Evolutionary conservation across 2,329 filamentous ascomycete species (phyloP), one percentile per base, ranked within the genome.

Genomic region (Pseudophaeomoniella oleicola): DNA sequence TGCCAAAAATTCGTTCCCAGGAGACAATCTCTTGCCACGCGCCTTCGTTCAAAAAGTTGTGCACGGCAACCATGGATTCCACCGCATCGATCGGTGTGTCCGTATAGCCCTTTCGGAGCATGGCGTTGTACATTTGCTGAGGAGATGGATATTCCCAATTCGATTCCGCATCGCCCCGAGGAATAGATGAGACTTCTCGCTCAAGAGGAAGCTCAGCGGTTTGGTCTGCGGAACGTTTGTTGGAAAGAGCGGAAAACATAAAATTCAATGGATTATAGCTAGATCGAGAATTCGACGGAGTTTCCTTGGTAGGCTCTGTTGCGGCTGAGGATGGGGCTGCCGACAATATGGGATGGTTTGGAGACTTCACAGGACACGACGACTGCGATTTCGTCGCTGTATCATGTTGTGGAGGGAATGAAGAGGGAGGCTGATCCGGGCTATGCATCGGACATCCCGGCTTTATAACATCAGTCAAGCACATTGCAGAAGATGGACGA

Each of bases 41-140:
- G 44, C 90, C 90, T 58, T 98, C 90, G 56, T 98, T 98, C 40
- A 98, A 60, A 52, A 94, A 96, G 60, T 98, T 98, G 67, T 98
- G 90, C 9, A 96, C 85, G 0, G 85, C 81, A 4, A 98, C 90
- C 90, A 98, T 98, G 52, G 80, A 78, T 60, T 94, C 87, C 11
- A 98, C 87, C 3, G 87, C 86, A 14, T 88, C 90, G 37, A 85
- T 74, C 38, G 93, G 87, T 0, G 90, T 96, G 55, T 96, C 87
- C 1, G 81, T 86, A 60, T 94, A 90, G 40, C 90, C 90, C 61
- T 98, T 98, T 44, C 90, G 80, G 42, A 96, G 65, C 62, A 98
- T 80, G 5, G 90, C 90, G 53, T 98, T 96, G 69, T 96, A 98
- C 90, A 98, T 98, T 60, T 98, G 90, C 63, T 98, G 90, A 0